Percentiles rank a stretch among this genome's conserved stretches.
Conservation (phyloP, 176 grass and related monocot genomes). For the Carex parvula region DNA sequence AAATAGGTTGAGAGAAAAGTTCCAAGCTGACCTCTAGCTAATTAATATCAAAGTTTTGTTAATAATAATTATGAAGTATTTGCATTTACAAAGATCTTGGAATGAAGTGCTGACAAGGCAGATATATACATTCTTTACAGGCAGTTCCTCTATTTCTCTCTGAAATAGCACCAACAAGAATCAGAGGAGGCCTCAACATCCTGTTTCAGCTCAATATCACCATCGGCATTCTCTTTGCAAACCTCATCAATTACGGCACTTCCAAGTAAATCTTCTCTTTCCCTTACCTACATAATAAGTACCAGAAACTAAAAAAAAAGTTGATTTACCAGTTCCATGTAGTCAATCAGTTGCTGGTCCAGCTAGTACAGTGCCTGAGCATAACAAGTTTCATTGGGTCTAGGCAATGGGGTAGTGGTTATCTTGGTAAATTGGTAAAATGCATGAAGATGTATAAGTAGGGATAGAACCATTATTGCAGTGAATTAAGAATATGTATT, state of each 20-base stretch:
- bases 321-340: not conserved
- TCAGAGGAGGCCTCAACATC: conserved; percentile 88
- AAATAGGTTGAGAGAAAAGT: not conserved
- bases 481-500: no score
- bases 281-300: not conserved
- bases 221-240: conserved; percentile 88
- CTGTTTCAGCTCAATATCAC: conserved; percentile 95
- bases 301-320: not conserved
- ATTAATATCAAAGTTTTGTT: not conserved
- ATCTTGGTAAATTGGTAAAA: no score
- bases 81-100: not conserved
- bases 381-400: no score
- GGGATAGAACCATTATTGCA: no score
- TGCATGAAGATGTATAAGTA: no score
- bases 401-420: no score
- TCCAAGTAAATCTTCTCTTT: conserved; percentile 33
- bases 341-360: not conserved
- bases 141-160: conserved; percentile 89
- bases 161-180: conserved; percentile 81
- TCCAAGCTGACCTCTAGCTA: not conserved
- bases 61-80: not conserved
- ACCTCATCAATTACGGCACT: conserved; percentile 75
- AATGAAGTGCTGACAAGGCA: conserved; percentile 1
- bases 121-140: conserved; percentile 34
- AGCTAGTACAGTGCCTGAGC: no score